Evolutionary conservation across 805 yeast species (phyloP).

Genomic region (Suhomyces vadensis): DNA sequence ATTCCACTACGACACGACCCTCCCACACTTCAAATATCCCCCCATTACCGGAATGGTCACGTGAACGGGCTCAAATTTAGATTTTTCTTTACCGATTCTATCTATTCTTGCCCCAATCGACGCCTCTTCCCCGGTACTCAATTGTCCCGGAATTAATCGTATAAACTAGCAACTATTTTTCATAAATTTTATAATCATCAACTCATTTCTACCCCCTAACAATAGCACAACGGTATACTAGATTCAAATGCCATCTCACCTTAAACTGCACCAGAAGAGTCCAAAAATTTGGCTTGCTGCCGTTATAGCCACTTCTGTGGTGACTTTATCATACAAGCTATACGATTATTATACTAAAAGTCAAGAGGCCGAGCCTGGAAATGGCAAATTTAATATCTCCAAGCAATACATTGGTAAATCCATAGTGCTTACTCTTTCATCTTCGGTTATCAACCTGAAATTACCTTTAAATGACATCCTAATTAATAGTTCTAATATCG

Average conservation of each 20-base stretch:
- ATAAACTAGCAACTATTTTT: not conserved
- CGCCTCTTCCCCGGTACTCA: conserved; percentile 1
- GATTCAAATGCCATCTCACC: conserved; percentile 3
- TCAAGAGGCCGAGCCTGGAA: conserved; percentile 6
- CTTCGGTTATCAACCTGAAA: conserved; percentile 37
- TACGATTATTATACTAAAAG: conserved; percentile 21
- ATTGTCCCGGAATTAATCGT: not conserved
- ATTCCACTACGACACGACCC: not conserved
- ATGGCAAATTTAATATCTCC: conserved; percentile 9
- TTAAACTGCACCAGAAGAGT: conserved; percentile 11
- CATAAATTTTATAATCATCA: not conserved
- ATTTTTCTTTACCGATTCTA: not conserved
- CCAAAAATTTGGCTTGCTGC: conserved; percentile 36
- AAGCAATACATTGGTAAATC: conserved; percentile 30
- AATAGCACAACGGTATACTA: not conserved
- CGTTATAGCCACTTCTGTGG: conserved; percentile 35
- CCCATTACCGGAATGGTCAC: not conserved
- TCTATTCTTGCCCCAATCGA: too few relatives aligned
- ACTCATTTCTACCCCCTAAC: not conserved
- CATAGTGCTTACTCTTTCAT: conserved; percentile 44
- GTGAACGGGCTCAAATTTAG: not conserved
- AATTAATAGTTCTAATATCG: conserved; percentile 38
- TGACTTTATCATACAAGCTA: conserved; percentile 34
- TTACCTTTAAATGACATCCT: conserved; percentile 42
- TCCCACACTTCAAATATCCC: not conserved